These are phyloP conservation scores for Kwoniella dejecticola DNA, from an alignment of 768 basidiomycete species.

Conservation along the genomic window DNA sequence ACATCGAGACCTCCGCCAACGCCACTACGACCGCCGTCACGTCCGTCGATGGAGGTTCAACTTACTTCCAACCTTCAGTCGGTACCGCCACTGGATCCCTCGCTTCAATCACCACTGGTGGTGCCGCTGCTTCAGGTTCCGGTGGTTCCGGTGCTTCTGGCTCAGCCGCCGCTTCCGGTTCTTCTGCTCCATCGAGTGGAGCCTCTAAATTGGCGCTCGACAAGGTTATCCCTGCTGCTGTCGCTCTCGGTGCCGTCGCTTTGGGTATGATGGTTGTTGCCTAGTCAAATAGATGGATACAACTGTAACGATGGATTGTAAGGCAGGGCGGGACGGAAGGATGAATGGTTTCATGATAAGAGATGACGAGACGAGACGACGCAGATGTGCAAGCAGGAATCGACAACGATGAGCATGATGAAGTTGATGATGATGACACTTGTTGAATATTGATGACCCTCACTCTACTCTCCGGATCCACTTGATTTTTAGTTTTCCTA, in stretches of 20 bases:
- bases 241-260: conserved; percentile 16
- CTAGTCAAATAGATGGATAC: not conserved
- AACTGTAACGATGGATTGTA: too few species aligned
- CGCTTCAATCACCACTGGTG: conserved; percentile 9
- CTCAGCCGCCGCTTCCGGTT: conserved; percentile 9
- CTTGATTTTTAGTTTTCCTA: too few species aligned
- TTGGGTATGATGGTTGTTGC: conserved; percentile 19
- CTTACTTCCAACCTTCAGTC: conserved; percentile 44
- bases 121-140: conserved; percentile 10
- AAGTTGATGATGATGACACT: too few species aligned
- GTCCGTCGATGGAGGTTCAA: conserved; percentile 30
- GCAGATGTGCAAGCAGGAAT: too few species aligned
- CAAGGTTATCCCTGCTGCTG: conserved; percentile 14
- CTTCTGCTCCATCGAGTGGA: conserved; percentile 3
- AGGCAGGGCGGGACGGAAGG: too few species aligned
- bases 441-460: too few species aligned
- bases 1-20: conserved; percentile 81
- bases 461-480: too few species aligned
- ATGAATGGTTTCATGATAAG: too few species aligned
- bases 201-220: conserved; percentile 1
- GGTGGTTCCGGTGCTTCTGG: conserved; percentile 7
- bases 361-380: too few species aligned
- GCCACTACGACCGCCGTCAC: conserved; percentile 42
- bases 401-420: too few species aligned
- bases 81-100: conserved; percentile 37